A percentile compares a stretch with the other conserved stretches of the same genome.
Evolutionary conservation across 257 asterid species (phyloP).

Genomic region (Fraxinus anomala): DNA sequence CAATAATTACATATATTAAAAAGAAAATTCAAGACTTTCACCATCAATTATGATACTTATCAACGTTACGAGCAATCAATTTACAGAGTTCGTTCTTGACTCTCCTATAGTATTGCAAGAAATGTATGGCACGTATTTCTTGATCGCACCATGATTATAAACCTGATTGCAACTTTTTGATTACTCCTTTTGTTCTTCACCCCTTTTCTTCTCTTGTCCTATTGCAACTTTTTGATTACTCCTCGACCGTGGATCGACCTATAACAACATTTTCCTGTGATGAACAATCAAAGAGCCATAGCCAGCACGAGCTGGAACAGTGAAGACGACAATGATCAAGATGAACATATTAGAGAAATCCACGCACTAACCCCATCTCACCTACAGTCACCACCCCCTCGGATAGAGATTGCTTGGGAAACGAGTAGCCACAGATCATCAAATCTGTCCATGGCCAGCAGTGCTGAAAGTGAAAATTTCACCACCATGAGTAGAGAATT

Average conservation of each 20-base stretch:
- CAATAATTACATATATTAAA: constrained; percentile 19
- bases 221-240: neutral
- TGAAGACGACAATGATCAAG: neutral
- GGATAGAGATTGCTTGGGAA: constrained; percentile 44
- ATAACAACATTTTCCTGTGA: neutral
- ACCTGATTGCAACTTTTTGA: neutral
- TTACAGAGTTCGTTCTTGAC: neutral
- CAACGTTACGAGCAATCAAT: neutral
- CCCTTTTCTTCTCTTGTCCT: neutral
- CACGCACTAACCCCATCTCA: constrained; percentile 26
- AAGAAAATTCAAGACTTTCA: constrained; percentile 15
- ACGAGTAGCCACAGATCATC: constrained; percentile 28
- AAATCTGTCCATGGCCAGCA: constrained; percentile 7
- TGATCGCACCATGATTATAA: neutral
- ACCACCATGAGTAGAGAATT: constrained; percentile 27
- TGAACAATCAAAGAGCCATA: constrained; percentile 55
- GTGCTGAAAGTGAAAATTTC: constrained; percentile 21
- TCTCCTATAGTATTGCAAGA: constrained; percentile 1
- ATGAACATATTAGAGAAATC: constrained; percentile 24
- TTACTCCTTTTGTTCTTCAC: neutral
- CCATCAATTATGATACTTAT: constrained; percentile 9
- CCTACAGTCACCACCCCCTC: constrained; percentile 31
- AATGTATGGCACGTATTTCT: neutral
- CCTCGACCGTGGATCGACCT: neutral
- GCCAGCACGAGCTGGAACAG: neutral